Percentiles rank a stretch among this genome's conserved stretches.
phyloP scores from a whole-genome alignment of 2,329 filamentous ascomycete genomes.

The Aulographum hederae region DNA sequence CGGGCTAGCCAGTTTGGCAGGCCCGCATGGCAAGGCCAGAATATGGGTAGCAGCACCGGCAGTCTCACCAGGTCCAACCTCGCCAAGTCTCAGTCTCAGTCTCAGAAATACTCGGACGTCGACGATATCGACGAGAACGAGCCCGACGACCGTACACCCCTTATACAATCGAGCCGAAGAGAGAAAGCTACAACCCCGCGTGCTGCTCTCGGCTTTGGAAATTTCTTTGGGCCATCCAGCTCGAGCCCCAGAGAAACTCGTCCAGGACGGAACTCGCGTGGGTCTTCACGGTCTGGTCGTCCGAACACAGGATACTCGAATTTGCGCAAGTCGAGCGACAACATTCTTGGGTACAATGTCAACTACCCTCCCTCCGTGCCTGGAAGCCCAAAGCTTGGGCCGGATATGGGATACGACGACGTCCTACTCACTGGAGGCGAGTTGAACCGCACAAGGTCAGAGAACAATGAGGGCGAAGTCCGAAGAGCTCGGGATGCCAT shows the following conservation, averaged over 20 bases:
- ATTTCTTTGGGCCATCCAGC: background rate
- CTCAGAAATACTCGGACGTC: slow-evolving; percentile 5
- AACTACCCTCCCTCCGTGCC: slow-evolving; percentile 49
- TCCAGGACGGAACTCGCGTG: background rate
- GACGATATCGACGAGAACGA: slow-evolving; percentile 2
- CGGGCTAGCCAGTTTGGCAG: slow-evolving; percentile 4
- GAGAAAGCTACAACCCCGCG: background rate
- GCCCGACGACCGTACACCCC: background rate
- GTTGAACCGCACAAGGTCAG: slow-evolving; percentile 11
- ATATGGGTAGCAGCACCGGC: background rate
- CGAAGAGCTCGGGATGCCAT: slow-evolving; percentile 30
- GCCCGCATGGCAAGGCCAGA: slow-evolving; percentile 3
- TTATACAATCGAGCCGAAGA: background rate
- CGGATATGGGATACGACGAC: slow-evolving; percentile 36
- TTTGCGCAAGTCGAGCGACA: background rate
- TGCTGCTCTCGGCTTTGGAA: background rate
- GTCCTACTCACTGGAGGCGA: slow-evolving; percentile 40
- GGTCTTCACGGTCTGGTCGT: background rate
- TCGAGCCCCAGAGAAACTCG: background rate
- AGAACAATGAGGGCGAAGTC: slow-evolving; percentile 9
- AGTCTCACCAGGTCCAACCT: slow-evolving; percentile 7
- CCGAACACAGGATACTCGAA: background rate
- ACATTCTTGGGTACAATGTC: slow-evolving; percentile 30
- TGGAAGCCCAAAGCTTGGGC: slow-evolving; percentile 34
- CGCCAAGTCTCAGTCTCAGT: no score